These are phyloP conservation scores for Lipomyces mesembrius DNA, from an alignment of 805 yeast species.

Conservation along the genomic window DNA sequence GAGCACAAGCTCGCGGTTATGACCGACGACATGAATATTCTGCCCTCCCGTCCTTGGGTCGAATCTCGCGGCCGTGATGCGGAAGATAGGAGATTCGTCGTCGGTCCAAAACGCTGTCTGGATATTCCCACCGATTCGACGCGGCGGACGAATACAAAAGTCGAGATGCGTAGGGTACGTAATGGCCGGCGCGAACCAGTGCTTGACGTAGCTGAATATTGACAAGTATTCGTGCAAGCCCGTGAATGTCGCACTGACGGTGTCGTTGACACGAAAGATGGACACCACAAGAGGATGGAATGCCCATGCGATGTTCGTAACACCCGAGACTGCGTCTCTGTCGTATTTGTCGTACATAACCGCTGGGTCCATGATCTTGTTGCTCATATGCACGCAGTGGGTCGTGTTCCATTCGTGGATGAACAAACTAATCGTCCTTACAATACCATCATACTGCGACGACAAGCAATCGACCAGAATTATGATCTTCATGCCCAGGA, in stretches of 20 bases:
- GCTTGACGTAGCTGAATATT: neutral
- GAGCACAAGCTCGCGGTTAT: neutral
- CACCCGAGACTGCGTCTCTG: neutral
- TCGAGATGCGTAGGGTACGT: neutral
- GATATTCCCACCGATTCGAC: neutral
- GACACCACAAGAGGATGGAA: neutral
- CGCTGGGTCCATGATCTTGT: neutral
- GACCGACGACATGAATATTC: neutral
- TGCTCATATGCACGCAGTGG: neutral
- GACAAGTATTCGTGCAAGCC: neutral
- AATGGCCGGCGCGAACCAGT: neutral
- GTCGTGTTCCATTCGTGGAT: neutral
- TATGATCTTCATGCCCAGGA: neutral
- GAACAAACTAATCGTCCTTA: neutral
- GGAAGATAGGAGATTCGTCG: neutral
- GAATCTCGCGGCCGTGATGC: neutral
- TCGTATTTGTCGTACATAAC: neutral
- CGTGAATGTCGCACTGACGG: neutral
- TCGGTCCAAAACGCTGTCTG: neutral
- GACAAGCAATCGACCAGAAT: neutral
- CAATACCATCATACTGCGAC: neutral
- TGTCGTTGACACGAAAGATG: neutral
- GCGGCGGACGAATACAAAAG: neutral
- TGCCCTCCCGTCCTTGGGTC: neutral
- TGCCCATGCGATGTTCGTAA: neutral